Evolutionary conservation across 2,329 filamentous ascomycete species (phyloP).

Genomic region (Colletotrichum paranaense): DNA sequence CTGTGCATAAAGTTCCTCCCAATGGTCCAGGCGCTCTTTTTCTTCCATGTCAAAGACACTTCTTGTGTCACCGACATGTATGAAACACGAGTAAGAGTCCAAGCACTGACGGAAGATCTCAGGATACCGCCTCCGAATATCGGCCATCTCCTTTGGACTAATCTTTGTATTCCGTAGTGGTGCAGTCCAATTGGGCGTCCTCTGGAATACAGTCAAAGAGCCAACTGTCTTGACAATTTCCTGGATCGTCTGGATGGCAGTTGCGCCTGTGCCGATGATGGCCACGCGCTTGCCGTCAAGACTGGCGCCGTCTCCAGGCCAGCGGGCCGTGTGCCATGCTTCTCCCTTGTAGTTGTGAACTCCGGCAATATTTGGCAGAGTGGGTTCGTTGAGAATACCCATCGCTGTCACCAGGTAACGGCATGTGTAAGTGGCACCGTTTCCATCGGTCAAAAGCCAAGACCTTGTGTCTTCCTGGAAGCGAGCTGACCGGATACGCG

Average conservation of each 20-base stretch:
- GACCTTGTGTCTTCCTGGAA: constrained; percentile 41
- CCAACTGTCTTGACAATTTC: constrained; percentile 57
- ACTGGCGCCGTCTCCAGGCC: constrained; percentile 54
- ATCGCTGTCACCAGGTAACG: constrained; percentile 47
- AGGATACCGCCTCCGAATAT: constrained; percentile 16
- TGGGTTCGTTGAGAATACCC: constrained; percentile 52
- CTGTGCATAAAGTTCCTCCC: constrained; percentile 45
- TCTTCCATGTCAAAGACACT: constrained; percentile 40
- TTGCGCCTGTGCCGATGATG: constrained; percentile 62
- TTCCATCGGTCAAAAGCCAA: constrained; percentile 43
- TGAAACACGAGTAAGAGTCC: constrained; percentile 42
- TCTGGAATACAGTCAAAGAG: constrained; percentile 65
- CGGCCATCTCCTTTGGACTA: constrained; percentile 26
- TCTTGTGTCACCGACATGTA: constrained; percentile 43
- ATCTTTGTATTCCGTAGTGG: constrained; percentile 42
- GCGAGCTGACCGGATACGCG: constrained; percentile 42
- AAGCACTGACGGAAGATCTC: constrained; percentile 35
- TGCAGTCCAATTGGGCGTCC: constrained; percentile 56
- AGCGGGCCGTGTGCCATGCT: constrained; percentile 58
- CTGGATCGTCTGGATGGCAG: constrained; percentile 57
- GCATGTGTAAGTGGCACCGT: constrained; percentile 38
- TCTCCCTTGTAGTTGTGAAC: constrained; percentile 52
- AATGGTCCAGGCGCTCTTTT: constrained; percentile 41
- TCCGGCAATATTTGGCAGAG: constrained; percentile 53
- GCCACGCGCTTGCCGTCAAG: constrained; percentile 59